Base-by-base conservation (phyloP, 805 yeast species). In the Barnettozyma pratensis region DNA sequence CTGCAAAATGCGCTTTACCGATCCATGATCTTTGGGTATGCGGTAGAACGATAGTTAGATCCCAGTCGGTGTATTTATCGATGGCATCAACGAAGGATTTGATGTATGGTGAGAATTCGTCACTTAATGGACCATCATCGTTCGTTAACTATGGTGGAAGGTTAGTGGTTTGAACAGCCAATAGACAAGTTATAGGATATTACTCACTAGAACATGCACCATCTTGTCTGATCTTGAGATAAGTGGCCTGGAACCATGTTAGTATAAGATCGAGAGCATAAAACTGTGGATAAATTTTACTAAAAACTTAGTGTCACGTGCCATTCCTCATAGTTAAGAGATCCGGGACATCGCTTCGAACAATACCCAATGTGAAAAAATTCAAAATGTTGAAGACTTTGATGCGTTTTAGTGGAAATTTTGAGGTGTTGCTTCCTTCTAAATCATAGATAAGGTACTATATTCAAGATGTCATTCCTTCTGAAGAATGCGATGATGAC, bases 1-100 rank as follows among this genome's bases (percentile, higher is more conserved):
- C 92, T 0, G 95, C 95, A 60, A 94, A 81, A 70, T 91, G 97
- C 6, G 99, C 98, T 65, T 94, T 94, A 36, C 97, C 97, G 49
- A 90, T 92, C 99, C 99, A 94, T 11, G 97, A 91, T 57, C 94
- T 70, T 57, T 88, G 96, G 46, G 81, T 77, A 51, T 73, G 69
- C 10, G 99, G 99, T 3, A 94, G 84, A 29, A 85, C 90, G 25
- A 91, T 81, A 27, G 90, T 81, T 32, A 91, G 67, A 29, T 85
- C 79, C 98, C 98, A 92, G 62, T 87, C 81, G 6, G 97, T 87
- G 46, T 71, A 57, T 39, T 72, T 63, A 41, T 64, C 62, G 41
- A 91, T 73, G 42, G 87, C 86, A 53, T 85, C 85, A 6, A 88
- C 90, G 36, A 94, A 74, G 56, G 80, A 85, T 60, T 87, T 85